Conservation (phyloP, 2,329 filamentous ascomycete genomes). For the Monosporascus sp. region DNA sequence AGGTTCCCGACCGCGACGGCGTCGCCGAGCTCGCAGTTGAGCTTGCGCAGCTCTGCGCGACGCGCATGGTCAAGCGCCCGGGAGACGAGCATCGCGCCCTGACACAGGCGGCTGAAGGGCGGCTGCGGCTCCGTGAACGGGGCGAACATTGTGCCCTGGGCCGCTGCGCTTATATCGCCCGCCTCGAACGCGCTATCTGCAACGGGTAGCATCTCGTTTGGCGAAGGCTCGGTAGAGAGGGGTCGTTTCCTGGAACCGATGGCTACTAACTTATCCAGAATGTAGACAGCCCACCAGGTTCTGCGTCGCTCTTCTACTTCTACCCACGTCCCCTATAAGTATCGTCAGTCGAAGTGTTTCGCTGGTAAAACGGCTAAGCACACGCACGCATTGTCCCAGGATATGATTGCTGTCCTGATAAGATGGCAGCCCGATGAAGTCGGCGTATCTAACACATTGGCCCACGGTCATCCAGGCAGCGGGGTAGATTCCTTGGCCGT, state of each 20-base stretch:
- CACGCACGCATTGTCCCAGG: conserved; percentile 30
- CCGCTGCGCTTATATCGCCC: conserved; percentile 27
- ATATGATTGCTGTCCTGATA: conserved; percentile 31
- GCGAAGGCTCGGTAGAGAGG: conserved; percentile 31
- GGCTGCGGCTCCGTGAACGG: conserved; percentile 41
- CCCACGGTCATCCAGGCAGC: conserved; percentile 45
- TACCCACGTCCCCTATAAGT: conserved; percentile 37
- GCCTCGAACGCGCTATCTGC: conserved; percentile 38
- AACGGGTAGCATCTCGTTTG: conserved; percentile 26
- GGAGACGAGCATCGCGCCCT: conserved; percentile 31
- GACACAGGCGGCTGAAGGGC: conserved; percentile 47
- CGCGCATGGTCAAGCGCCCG: conserved; percentile 21
- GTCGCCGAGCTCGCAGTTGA: conserved; percentile 10
- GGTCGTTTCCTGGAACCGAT: conserved; percentile 27
- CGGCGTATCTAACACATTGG: conserved; percentile 38
- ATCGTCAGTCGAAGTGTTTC: neutral
- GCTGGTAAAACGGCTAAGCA: neutral
- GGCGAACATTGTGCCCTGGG: conserved; percentile 29
- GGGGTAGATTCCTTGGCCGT: conserved; percentile 45
- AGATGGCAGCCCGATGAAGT: conserved; percentile 38
- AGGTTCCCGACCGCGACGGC: conserved; percentile 12
- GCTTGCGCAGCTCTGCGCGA: conserved; percentile 4
- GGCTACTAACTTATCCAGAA: conserved; percentile 35
- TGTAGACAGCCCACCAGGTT: conserved; percentile 44
- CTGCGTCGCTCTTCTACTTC: conserved; percentile 42